These are phyloP conservation scores for Cytospora paraplurivora DNA, from an alignment of 2,329 filamentous ascomycete genomes.

Conservation along the genomic window DNA sequence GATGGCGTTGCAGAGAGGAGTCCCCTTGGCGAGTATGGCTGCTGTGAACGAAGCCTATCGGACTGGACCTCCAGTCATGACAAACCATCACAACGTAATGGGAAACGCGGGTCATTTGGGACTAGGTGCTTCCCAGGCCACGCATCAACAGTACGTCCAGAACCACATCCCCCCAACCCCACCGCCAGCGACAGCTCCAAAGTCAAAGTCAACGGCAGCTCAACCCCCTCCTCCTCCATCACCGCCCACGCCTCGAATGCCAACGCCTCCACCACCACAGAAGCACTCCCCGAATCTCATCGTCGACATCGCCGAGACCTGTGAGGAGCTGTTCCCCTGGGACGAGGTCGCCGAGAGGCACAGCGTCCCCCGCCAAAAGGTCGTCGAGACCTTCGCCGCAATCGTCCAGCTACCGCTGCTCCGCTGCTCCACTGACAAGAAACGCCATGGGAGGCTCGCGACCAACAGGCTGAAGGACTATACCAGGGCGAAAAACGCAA, in stretches of 20 bases:
- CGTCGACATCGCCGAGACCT: slow-evolving; percentile 53
- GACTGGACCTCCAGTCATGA: neutral
- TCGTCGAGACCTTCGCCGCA: slow-evolving; percentile 50
- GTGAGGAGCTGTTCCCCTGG: slow-evolving; percentile 49
- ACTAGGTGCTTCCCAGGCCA: neutral
- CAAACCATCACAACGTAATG: neutral
- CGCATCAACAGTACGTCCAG: slow-evolving; percentile 7
- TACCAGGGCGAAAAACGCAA: slow-evolving; percentile 42
- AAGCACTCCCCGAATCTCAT: slow-evolving; percentile 45
- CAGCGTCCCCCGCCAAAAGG: slow-evolving; percentile 44
- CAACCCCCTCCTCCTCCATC: slow-evolving; percentile 2
- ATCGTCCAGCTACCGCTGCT: slow-evolving; percentile 52
- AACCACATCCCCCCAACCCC: slow-evolving; percentile 3
- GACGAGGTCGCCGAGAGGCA: slow-evolving; percentile 49
- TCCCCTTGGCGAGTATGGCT: slow-evolving; percentile 4
- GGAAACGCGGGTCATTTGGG: neutral
- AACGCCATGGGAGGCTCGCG: slow-evolving; percentile 44
- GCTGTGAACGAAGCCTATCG: slow-evolving; percentile 4
- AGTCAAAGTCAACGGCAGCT: neutral
- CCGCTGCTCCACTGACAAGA: slow-evolving; percentile 47
- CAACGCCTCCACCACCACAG: slow-evolving; percentile 30
- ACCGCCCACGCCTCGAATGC: neutral
- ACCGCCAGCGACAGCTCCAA: slow-evolving; percentile 2
- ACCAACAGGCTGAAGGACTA: slow-evolving; percentile 47
- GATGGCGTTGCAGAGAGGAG: slow-evolving; percentile 11